phyloP scores from a whole-genome alignment of 2,329 filamentous ascomycete genomes.

The Biscogniauxia mediterranea region DNA sequence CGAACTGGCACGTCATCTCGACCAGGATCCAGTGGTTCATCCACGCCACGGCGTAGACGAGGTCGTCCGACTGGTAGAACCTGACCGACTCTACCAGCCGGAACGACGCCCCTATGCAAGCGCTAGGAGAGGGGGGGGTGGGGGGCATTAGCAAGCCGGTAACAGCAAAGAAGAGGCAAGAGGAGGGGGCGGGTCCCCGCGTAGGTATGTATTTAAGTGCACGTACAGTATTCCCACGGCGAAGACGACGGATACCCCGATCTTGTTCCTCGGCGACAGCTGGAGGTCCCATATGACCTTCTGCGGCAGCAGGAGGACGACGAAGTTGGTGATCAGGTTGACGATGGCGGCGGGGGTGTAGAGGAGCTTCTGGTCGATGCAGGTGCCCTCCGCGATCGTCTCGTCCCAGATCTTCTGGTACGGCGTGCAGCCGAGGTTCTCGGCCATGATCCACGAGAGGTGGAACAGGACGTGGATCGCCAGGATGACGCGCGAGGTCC shows the following conservation, averaged over 20 bases:
- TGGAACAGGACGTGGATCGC: slow-evolving; percentile 22
- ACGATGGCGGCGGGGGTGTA: slow-evolving; percentile 41
- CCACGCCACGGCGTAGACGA: neutral
- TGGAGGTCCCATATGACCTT: neutral
- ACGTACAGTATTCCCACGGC: neutral
- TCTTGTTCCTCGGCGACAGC: neutral
- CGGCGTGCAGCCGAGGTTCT: slow-evolving; percentile 30
- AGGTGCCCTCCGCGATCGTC: slow-evolving; percentile 26
- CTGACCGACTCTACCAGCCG: neutral
- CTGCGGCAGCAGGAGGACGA: slow-evolving; percentile 8
- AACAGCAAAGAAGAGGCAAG: no score
- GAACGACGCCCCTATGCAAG: neutral
- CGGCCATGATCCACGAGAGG: slow-evolving; percentile 19
- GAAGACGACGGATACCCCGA: neutral
- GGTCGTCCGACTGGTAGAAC: neutral
- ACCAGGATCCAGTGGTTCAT: neutral
- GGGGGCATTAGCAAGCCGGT: neutral
- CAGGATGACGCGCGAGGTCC: slow-evolving; percentile 20
- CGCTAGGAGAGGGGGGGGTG: neutral
- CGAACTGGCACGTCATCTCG: neutral
- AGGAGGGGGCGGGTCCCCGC: neutral
- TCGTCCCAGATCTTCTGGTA: slow-evolving; percentile 27
- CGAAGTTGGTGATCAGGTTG: slow-evolving; percentile 38
- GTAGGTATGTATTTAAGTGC: no score
- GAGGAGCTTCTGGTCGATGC: slow-evolving; percentile 39